Evolutionary conservation across 805 yeast genomes (phyloP).

Genomic region (Suhomyces sp.): DNA sequence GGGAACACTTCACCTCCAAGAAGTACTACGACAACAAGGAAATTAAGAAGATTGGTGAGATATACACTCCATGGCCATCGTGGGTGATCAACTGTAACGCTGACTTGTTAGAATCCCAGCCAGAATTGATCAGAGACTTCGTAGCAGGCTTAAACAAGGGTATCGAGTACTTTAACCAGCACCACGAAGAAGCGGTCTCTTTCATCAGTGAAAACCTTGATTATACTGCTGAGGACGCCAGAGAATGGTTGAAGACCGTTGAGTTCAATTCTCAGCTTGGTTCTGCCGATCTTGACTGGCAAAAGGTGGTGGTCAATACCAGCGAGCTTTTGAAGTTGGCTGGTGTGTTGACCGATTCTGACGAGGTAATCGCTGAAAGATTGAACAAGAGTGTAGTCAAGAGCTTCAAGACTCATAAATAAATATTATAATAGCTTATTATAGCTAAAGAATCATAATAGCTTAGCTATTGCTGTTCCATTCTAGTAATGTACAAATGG

Average conservation of each 20-base stretch:
- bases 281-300: conserved; percentile 42
- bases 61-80: conserved; percentile 95
- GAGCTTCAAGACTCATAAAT: too few relatives aligned
- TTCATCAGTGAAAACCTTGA: conserved; percentile 68
- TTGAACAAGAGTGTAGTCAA: conserved; percentile 19
- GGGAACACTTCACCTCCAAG: conserved; percentile 92
- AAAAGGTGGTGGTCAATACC: conserved; percentile 52
- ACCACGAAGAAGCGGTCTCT: conserved; percentile 63
- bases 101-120: conserved; percentile 29
- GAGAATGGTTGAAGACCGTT: conserved; percentile 80
- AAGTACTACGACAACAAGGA: conserved; percentile 77
- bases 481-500: too few relatives aligned
- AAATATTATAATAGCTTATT: too few relatives aligned
- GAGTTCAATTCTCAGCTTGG: conserved; percentile 50
- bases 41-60: conserved; percentile 79
- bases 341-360: conserved; percentile 47
- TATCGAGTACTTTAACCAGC: conserved; percentile 55
- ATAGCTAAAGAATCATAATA: too few relatives aligned
- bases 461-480: too few relatives aligned
- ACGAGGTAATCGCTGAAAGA: conserved; percentile 22
- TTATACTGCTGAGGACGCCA: conserved; percentile 73
- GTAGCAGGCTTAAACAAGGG: conserved; percentile 62
- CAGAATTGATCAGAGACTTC: conserved; percentile 35
- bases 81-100: conserved; percentile 72
- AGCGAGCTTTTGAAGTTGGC: conserved; percentile 57